These are phyloP conservation scores for Cladophialophora bantiana DNA, from an alignment of 2,329 filamentous ascomycete genomes.

Conservation along the genomic window DNA sequence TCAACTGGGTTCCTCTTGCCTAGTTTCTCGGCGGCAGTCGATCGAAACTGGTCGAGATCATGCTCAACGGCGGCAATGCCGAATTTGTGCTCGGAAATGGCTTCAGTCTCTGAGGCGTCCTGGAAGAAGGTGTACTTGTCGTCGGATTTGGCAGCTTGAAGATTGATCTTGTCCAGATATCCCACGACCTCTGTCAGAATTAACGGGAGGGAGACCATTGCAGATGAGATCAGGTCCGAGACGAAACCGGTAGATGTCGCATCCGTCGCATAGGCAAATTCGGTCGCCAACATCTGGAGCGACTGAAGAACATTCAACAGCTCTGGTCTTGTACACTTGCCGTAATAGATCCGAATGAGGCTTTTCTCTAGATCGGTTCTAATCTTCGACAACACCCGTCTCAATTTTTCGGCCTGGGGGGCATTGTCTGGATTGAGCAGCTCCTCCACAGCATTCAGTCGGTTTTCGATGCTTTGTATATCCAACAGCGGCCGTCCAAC, in stretches of 20 bases:
- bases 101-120: constrained; percentile 84
- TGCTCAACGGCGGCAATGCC: constrained; percentile 92
- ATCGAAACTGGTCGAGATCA: constrained; percentile 79
- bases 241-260: constrained; percentile 74
- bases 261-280: constrained; percentile 73
- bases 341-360: constrained; percentile 94
- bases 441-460: constrained; percentile 85
- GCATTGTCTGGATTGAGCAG: constrained; percentile 73
- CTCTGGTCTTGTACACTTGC: constrained; percentile 89
- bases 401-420: constrained; percentile 74
- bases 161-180: constrained; percentile 85
- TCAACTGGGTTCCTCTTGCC: constrained; percentile 72
- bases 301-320: constrained; percentile 84
- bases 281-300: constrained; percentile 78
- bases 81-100: constrained; percentile 85
- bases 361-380: constrained; percentile 89
- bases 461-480: constrained; percentile 73
- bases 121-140: constrained; percentile 96
- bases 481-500: constrained; percentile 89
- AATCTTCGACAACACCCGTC: constrained; percentile 72
- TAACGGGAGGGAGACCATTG: constrained; percentile 75
- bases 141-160: constrained; percentile 79
- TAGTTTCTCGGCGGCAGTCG: constrained; percentile 73
- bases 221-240: constrained; percentile 72
- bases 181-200: constrained; percentile 75